phyloP scores from a whole-genome alignment of 495 filamentous ascomycete species.

The Xylona heveae region DNA sequence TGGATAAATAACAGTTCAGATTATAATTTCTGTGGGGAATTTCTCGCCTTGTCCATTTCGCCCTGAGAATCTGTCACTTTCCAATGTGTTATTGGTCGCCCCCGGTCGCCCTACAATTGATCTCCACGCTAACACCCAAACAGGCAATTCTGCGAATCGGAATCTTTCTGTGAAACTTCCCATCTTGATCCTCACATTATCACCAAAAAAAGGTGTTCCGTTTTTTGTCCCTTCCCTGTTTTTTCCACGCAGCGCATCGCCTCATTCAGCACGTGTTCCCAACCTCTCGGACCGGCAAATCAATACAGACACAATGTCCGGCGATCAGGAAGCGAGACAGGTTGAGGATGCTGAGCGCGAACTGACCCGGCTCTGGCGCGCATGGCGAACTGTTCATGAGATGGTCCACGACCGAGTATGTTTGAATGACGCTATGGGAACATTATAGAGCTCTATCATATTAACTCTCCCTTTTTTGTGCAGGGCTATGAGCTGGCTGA shows the following conservation, averaged over 20 bases:
- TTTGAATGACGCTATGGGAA: background rate
- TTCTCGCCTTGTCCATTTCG: too few species aligned
- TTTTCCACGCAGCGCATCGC: conserved; percentile 1
- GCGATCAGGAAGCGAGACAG: conserved; percentile 11
- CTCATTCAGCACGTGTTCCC: conserved; percentile 1
- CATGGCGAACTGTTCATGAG: conserved; percentile 70
- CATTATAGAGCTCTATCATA: background rate
- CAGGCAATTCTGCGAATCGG: too few species aligned
- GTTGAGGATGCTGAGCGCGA: conserved; percentile 40
- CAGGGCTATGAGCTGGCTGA: conserved; percentile 87
- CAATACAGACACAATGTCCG: too few species aligned
- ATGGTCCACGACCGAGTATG: conserved; percentile 67
- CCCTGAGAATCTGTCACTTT: too few species aligned
- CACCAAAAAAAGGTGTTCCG: too few species aligned
- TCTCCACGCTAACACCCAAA: too few species aligned
- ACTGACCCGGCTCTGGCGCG: conserved; percentile 60
- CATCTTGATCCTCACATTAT: too few species aligned
- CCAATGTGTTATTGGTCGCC: too few species aligned
- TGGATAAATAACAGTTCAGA: too few species aligned
- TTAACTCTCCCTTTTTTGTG: conserved; percentile 6
- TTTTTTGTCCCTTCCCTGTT: conserved; percentile 4
- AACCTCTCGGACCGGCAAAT: background rate
- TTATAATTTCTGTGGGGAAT: too few species aligned
- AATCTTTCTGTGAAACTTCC: too few species aligned
- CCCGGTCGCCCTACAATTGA: too few species aligned